A percentile compares a stretch with the other conserved stretches of the same genome.
phyloP scores from a whole-genome alignment of 1,139 yeast genomes.

The Yamadazyma triangularis region DNA sequence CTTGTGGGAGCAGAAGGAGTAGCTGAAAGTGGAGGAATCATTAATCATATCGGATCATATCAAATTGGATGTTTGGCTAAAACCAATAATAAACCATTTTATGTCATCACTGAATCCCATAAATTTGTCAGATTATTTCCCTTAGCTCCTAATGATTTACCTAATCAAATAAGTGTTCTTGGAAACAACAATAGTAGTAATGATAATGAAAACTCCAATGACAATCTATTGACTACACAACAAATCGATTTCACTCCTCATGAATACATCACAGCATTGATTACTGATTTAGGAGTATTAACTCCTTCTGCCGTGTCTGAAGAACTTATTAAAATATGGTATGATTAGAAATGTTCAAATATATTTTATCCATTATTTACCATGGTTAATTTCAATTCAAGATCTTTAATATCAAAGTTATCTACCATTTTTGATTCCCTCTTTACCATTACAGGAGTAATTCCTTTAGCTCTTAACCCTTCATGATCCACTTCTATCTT shows the following conservation, averaged over 20 bases:
- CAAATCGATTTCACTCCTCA: slow-evolving; percentile 91
- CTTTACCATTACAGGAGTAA: slow-evolving; percentile 45
- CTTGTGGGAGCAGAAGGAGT: slow-evolving; percentile 99
- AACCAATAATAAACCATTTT: slow-evolving; percentile 86
- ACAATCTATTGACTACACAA: slow-evolving; percentile 30
- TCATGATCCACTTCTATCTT: slow-evolving; percentile 45
- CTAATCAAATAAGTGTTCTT: slow-evolving; percentile 47
- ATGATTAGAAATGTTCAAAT: slow-evolving; percentile 45
- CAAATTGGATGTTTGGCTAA: slow-evolving; percentile 93
- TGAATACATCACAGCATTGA: slow-evolving; percentile 89
- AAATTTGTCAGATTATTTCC: slow-evolving; percentile 97
- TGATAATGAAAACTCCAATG: slow-evolving; percentile 16
- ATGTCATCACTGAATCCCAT: slow-evolving; percentile 92
- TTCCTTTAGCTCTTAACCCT: slow-evolving; percentile 34
- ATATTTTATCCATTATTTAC: background rate
- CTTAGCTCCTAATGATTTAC: slow-evolving; percentile 87
- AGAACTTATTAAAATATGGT: slow-evolving; percentile 97
- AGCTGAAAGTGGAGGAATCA: slow-evolving; percentile 97
- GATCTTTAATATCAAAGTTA: slow-evolving; percentile 37
- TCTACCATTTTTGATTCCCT: slow-evolving; percentile 15
- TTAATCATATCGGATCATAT: slow-evolving; percentile 92
- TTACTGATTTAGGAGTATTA: slow-evolving; percentile 92
- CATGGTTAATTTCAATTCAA: slow-evolving; percentile 23
- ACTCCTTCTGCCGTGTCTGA: slow-evolving; percentile 98
- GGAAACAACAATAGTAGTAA: slow-evolving; percentile 8